Evolutionary conservation across 352 stramenopile species (phyloP), one percentile per base, ranked within the genome.

Genomic region (Globisporangium solare): DNA sequence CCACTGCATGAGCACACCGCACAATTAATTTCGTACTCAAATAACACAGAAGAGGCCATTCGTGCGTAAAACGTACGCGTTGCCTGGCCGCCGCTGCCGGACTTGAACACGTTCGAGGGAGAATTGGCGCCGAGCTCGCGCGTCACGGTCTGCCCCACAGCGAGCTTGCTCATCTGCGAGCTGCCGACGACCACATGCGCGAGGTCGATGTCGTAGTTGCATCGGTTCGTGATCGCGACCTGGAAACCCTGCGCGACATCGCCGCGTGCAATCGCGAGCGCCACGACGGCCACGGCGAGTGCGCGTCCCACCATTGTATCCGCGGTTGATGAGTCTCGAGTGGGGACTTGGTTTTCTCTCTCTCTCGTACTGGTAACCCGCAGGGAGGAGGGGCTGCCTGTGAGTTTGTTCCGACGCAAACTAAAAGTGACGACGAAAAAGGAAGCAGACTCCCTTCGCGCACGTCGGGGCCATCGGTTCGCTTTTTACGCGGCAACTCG

Each of bases 221-320:
- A 89, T 60, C 66, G 70, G 71, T 89, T 89, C 52, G 55, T 72
- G 52, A 89, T 55, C 61, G 75, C 71, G 62, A 88, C 59, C 46
- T 76, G 64, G 60, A 82, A 70, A 42, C 62, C 73, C 31, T 64
- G 51, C 7, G 22, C 47, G 4, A 60, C 43, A 6, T 10, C 27
- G 27, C 27, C 27, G 11, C 27, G 5, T 35, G 63, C 58, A 21
- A 81, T 53, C 56, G 77, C 18, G 21, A 63, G 49, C 27, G 51
- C 48, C 42, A 45, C 35, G 31, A 32, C 21, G 8, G 18, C n/a
- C 8, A 50, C 37, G 13, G 49, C 20, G n/a, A n/a, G 15, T 49
- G 18, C 21, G 20, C 41, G 49, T 22, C 48, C 48, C 56, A 63
- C 10, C 39, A 43, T 43, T 43, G 27, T 35, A 35, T 35, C 27